Conservation (phyloP, 2,329 filamentous ascomycete species). For the Scedosporium apiospermum region DNA sequence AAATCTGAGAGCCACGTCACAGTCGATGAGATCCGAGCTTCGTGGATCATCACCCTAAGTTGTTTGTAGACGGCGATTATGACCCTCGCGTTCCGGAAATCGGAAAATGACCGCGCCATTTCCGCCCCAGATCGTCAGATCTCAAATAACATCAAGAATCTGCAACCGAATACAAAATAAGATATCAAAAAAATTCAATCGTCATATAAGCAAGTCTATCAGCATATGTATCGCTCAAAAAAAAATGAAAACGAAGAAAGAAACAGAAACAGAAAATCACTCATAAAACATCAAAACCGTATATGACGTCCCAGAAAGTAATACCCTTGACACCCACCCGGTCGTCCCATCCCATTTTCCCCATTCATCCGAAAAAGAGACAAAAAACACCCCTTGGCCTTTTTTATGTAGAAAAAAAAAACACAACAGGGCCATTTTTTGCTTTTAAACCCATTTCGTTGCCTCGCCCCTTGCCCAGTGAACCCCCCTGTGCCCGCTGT, state of each 20-base stretch:
- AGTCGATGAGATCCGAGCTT: too few species aligned
- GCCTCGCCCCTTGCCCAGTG: not conserved
- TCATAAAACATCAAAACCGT: not conserved
- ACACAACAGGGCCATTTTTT: not conserved
- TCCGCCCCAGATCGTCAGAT: too few species aligned
- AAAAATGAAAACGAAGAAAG: not conserved
- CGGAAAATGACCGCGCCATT: too few species aligned
- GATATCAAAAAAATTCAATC: not conserved
- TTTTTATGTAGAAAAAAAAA: not conserved
- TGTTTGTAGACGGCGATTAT: too few species aligned
- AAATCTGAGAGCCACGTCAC: too few species aligned
- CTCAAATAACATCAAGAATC: too few species aligned
- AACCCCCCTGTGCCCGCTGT: not conserved
- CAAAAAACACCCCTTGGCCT: not conserved
- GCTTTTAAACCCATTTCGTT: not conserved
- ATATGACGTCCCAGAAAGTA: not conserved
- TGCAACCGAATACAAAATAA: not conserved
- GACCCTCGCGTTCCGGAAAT: too few species aligned
- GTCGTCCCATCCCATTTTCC: not conserved
- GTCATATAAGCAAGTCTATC: conserved; percentile 3
- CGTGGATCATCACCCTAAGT: too few species aligned
- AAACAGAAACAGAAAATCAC: not conserved
- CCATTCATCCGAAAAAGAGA: not conserved
- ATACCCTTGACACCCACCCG: not conserved
- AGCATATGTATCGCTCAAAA: not conserved